Conservation (phyloP, 75 land plant species). For the Picea glauca region DNA sequence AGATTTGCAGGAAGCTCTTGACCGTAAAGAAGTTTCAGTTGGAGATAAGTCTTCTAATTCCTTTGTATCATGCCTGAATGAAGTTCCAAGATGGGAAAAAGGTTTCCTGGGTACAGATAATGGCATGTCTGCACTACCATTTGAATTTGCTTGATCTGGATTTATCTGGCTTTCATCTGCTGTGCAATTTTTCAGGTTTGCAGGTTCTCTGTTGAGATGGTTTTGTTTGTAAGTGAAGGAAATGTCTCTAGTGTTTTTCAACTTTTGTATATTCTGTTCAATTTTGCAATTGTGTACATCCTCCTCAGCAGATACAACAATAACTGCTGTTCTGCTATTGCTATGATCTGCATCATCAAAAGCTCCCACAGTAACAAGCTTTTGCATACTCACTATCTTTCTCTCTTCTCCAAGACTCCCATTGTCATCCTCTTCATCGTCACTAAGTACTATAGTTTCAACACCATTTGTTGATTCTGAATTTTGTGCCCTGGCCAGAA, state of each 20-base stretch:
- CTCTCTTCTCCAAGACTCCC: background rate
- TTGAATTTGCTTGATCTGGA: background rate
- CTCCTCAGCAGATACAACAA: constrained; percentile 4
- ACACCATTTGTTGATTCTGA: background rate
- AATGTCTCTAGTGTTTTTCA: background rate
- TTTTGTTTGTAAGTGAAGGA: background rate
- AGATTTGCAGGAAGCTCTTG: background rate
- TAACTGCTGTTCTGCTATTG: background rate
- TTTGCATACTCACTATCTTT: background rate
- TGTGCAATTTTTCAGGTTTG: background rate
- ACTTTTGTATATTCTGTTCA: background rate
- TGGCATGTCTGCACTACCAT: background rate
- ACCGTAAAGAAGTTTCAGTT: background rate
- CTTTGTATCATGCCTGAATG: background rate
- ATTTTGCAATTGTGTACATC: background rate
- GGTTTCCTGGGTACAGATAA: background rate
- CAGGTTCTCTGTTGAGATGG: background rate
- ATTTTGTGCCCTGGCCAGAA: background rate
- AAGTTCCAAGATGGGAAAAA: background rate
- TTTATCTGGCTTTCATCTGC: constrained; percentile 1
- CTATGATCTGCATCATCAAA: background rate
- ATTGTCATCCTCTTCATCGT: constrained; percentile 15
- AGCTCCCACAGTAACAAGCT: background rate
- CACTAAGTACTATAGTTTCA: constrained; percentile 21
- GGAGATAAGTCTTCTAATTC: background rate